phyloP scores from a whole-genome alignment of 1,139 yeast genomes.

The Protomyces inouyei region DNA sequence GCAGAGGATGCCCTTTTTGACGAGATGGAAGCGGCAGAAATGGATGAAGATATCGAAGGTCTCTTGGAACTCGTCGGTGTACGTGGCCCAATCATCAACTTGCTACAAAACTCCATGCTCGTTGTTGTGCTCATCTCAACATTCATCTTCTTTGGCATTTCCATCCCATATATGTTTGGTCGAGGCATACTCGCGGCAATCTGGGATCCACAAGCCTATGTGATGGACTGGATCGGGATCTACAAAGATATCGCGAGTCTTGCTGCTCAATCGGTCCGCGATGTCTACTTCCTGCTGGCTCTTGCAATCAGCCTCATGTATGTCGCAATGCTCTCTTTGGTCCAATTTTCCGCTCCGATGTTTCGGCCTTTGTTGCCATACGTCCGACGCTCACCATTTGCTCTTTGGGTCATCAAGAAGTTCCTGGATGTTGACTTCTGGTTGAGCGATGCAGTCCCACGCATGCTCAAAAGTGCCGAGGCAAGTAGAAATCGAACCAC shows the following conservation, averaged over 20 bases:
- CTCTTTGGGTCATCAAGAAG: not conserved
- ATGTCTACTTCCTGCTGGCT: not conserved
- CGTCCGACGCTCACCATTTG: not conserved
- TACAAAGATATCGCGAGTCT: too few species aligned
- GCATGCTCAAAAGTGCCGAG: not conserved
- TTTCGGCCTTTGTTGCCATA: not conserved
- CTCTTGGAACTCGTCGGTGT: constrained; percentile 38
- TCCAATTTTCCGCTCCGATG: not conserved
- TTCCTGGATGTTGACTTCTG: not conserved
- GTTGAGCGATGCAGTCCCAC: not conserved
- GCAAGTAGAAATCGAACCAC: not conserved
- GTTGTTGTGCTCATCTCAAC: constrained; percentile 33
- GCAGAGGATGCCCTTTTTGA: not conserved
- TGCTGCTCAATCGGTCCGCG: not conserved
- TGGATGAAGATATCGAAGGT: constrained; percentile 34
- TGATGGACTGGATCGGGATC: too few species aligned
- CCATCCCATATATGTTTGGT: constrained; percentile 23
- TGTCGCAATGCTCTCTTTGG: not conserved
- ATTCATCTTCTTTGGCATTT: constrained; percentile 16
- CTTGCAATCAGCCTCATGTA: not conserved
- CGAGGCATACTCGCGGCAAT: constrained; percentile 1
- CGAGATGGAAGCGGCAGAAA: constrained; percentile 31
- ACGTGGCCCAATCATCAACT: constrained; percentile 37
- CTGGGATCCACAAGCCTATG: not conserved
- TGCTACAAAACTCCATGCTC: constrained; percentile 33